Evolutionary conservation across 1,284 basidiomycete genomes (phyloP), one percentile per base, ranked within the genome.

Genomic region (Thecaphora thlaspeos): DNA sequence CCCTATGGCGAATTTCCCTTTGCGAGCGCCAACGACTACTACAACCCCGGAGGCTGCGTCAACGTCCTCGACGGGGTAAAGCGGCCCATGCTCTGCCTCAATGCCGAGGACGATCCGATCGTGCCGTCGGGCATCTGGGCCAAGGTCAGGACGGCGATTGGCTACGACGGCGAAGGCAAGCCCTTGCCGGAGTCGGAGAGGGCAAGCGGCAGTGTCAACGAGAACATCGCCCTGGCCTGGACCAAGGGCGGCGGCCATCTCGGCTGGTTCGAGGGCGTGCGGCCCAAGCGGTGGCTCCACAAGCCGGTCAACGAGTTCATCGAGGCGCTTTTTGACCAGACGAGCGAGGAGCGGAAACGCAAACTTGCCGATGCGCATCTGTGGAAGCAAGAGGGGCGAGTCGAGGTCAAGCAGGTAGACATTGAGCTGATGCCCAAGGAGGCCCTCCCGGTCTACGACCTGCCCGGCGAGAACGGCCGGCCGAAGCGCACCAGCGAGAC

Each of bases 231-330:
- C 11, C 84, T 89, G 72, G 87, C 83, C 14, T 80, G 89, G 48
- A 94, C 94, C 0, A 80, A 82, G 32, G 82, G 83, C 17, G 94
- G 95, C 1, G 95, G 95, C 0, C 94, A 98, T 80, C 82, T 98
- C 17, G 94, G 94, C 28, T 97, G 91, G 93, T 97, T 94, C 75
- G 85, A 88, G 68, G 66, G 83, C 41, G 21, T 52, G 1, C 24
- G 51, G 11, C 68, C 70, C 0, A 54, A 48, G 34, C 55, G 75
- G n/a, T 77, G 75, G 75, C 46, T 75, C 23, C 51, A 61, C 40
- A 53, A 51, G 22, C 73, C 73, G 2, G 63, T 73, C 26, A 51
- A 42, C 2, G 70, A 77, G 43, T 74, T 70, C 42, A 50, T 68
- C 36, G 34, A 58, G 19, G 71, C 67, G 9, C 11, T 72, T 8